A percentile compares a stretch with the other conserved stretches of the same genome.
Evolutionary conservation across 2,329 filamentous ascomycete species (phyloP).

Genomic region (Colletotrichum simmondsii): DNA sequence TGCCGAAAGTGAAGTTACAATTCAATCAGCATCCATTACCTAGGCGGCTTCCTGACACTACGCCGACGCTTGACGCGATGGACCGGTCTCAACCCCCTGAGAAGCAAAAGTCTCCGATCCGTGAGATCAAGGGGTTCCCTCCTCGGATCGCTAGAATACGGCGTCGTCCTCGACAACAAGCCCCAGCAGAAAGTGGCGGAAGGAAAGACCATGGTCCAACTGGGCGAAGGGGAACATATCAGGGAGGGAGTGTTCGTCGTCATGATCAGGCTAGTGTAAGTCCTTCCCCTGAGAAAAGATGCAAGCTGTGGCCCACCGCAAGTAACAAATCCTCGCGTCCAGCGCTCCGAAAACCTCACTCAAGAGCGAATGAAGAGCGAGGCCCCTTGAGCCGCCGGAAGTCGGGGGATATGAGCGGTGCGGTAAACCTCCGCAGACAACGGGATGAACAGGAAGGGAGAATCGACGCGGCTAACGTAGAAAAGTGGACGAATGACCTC

Average conservation of each 20-base stretch:
- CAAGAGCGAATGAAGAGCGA: neutral
- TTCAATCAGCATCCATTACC: neutral
- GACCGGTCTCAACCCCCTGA: neutral
- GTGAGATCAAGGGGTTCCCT: neutral
- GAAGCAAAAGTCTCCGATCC: neutral
- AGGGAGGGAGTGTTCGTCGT: neutral
- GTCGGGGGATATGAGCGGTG: conserved; percentile 4
- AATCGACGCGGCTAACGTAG: neutral
- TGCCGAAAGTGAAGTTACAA: neutral
- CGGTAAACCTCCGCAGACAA: neutral
- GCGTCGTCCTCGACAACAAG: no score
- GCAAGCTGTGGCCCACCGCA: conserved; percentile 12
- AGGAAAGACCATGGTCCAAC: neutral
- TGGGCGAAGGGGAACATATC: neutral
- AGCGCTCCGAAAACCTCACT: conserved; percentile 4
- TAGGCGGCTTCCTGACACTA: neutral
- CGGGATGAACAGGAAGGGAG: conserved; percentile 7
- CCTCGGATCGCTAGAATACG: neutral
- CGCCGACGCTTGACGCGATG: neutral
- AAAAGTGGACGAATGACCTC: neutral
- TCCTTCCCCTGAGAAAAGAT: neutral
- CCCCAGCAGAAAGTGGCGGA: neutral
- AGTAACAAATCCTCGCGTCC: neutral
- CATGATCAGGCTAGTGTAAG: neutral
- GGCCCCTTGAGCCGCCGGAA: neutral